These are phyloP conservation scores for Cladobotryum mycophilum DNA, from an alignment of 2,329 filamentous ascomycete species.

Conservation along the genomic window DNA sequence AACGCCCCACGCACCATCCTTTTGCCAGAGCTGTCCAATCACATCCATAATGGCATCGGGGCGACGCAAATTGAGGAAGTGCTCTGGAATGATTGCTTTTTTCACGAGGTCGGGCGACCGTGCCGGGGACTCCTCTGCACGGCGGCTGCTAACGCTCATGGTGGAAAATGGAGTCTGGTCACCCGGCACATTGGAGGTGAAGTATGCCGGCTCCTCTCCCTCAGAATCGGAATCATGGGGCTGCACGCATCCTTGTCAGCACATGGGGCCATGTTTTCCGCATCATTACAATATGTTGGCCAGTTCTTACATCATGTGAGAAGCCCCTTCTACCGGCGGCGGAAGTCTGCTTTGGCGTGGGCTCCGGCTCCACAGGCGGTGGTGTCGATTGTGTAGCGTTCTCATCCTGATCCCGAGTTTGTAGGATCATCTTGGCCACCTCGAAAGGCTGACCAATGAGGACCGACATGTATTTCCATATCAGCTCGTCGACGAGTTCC, in stretches of 20 bases:
- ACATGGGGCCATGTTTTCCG: not conserved
- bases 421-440: constrained; percentile 88
- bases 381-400: constrained; percentile 26
- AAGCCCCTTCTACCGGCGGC: constrained; percentile 26
- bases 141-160: constrained; percentile 29
- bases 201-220: constrained; percentile 76
- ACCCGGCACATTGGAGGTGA: constrained; percentile 58
- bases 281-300: not conserved
- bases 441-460: constrained; percentile 93
- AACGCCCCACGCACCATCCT: constrained; percentile 82
- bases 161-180: constrained; percentile 43
- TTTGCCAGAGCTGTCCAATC: constrained; percentile 80
- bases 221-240: constrained; percentile 60
- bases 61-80: constrained; percentile 65
- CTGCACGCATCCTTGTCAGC: constrained; percentile 2
- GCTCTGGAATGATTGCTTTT: constrained; percentile 31
- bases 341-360: constrained; percentile 22
- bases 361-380: constrained; percentile 16
- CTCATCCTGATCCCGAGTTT: constrained; percentile 59
- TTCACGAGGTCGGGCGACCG: constrained; percentile 26
- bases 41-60: constrained; percentile 81
- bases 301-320: constrained; percentile 28
- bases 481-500: constrained; percentile 71
- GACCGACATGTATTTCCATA: constrained; percentile 89
- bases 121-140: constrained; percentile 9